These are phyloP conservation scores for Starmerella bombi DNA, from an alignment of 805 yeast species.

Conservation along the genomic window DNA sequence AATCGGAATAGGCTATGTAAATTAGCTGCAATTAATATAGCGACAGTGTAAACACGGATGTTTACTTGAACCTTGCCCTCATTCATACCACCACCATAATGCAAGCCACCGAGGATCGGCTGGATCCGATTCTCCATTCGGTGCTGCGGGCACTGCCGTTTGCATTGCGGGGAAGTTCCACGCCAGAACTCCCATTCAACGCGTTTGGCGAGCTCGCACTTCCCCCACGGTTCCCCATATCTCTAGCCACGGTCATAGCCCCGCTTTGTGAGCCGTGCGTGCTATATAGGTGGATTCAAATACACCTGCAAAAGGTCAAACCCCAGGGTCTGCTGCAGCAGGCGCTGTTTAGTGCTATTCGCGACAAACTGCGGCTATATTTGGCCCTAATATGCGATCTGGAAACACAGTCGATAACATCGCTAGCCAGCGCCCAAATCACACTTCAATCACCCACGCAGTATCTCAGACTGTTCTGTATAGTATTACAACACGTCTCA, in stretches of 20 bases:
- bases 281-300: conserved; percentile 39
- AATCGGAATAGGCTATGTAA: conserved; percentile 1
- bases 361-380: conserved; percentile 33
- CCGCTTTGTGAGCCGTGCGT: conserved; percentile 59
- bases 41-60: no score
- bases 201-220: conserved; percentile 2
- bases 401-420: conserved; percentile 24
- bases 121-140: no score
- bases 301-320: conserved; percentile 25
- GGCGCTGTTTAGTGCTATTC: conserved; percentile 43
- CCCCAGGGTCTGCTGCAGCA: conserved; percentile 39
- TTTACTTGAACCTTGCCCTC: no score
- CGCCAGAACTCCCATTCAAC: conserved; percentile 7
- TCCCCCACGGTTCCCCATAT: conserved; percentile 32
- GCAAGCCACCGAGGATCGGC: no score
- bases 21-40: neutral
- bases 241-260: conserved; percentile 44
- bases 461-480: conserved; percentile 45
- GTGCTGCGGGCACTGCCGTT: conserved; percentile 33
- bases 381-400: conserved; percentile 34
- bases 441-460: conserved; percentile 39
- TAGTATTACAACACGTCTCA: conserved; percentile 31
- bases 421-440: neutral
- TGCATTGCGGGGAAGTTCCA: conserved; percentile 21
- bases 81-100: no score